phyloP scores from a whole-genome alignment of 345 rosid genomes.

The Dovyalis caffra region DNA sequence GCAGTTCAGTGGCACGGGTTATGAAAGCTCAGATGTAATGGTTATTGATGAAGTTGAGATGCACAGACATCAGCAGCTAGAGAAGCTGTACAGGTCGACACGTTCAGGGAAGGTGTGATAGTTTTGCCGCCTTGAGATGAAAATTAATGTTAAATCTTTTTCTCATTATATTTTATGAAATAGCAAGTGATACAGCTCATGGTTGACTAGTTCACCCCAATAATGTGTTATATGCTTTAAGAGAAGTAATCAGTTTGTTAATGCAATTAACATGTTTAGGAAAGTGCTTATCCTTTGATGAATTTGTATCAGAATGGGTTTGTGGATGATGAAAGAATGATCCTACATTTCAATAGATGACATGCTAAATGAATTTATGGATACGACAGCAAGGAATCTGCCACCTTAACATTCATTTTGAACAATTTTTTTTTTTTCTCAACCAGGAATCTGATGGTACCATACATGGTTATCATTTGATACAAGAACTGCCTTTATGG shows the following conservation, averaged over 20 bases:
- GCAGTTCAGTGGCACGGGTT: conserved; percentile 85
- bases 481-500: not conserved
- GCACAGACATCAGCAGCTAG: conserved; percentile 94
- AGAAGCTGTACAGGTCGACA: conserved; percentile 78
- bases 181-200: not conserved
- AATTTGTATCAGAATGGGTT: not conserved
- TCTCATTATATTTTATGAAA: not conserved
- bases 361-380: not conserved
- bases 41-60: conserved; percentile 89
- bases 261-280: not conserved
- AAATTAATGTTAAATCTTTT: not conserved
- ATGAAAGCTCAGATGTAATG: conserved; percentile 82
- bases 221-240: not conserved
- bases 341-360: not conserved
- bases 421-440: too few species aligned
- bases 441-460: not conserved
- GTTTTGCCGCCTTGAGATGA: not conserved
- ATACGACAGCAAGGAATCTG: not conserved
- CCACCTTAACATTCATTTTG: not conserved
- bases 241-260: not conserved
- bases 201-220: not conserved
- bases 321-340: not conserved
- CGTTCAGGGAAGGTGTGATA: conserved; percentile 67
- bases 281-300: not conserved
- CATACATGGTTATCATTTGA: not conserved